Evolutionary conservation across 805 yeast species (phyloP).

Genomic region (Metschnikowia cubensis): DNA sequence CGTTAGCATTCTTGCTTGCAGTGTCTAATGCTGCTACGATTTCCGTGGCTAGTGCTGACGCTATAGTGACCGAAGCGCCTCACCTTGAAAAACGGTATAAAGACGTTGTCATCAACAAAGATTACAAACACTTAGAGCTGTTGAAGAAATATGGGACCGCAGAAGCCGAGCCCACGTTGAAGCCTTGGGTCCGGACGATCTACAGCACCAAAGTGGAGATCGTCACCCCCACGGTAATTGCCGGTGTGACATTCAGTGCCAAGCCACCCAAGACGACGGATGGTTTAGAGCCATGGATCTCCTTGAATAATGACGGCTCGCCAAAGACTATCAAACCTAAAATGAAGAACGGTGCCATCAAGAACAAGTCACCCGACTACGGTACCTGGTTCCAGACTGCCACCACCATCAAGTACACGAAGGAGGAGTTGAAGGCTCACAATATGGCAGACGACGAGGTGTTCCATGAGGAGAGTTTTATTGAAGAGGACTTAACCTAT

Average conservation of each 20-base stretch:
- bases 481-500: conserved; percentile 72
- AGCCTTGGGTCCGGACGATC: conserved; percentile 74
- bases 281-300: conserved; percentile 77
- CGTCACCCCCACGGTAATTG: conserved; percentile 60
- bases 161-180: conserved; percentile 29
- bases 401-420: conserved; percentile 50
- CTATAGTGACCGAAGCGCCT: conserved; percentile 12
- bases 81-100: conserved; percentile 26
- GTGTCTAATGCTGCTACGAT: conserved; percentile 4
- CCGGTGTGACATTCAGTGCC: conserved; percentile 58
- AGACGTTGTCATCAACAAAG: conserved; percentile 28
- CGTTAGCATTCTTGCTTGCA: neutral
- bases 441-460: conserved; percentile 62
- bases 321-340: conserved; percentile 80
- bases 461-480: conserved; percentile 50
- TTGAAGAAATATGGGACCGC: conserved; percentile 17
- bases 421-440: conserved; percentile 67
- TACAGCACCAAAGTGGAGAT: conserved; percentile 53
- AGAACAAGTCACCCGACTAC: conserved; percentile 65
- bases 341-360: conserved; percentile 65
- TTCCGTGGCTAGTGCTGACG: conserved; percentile 13
- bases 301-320: conserved; percentile 68
- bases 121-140: conserved; percentile 25
- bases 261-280: conserved; percentile 69
- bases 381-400: conserved; percentile 75